phyloP scores from a whole-genome alignment of 306 rosid species.

The Vigna nakashimae region DNA sequence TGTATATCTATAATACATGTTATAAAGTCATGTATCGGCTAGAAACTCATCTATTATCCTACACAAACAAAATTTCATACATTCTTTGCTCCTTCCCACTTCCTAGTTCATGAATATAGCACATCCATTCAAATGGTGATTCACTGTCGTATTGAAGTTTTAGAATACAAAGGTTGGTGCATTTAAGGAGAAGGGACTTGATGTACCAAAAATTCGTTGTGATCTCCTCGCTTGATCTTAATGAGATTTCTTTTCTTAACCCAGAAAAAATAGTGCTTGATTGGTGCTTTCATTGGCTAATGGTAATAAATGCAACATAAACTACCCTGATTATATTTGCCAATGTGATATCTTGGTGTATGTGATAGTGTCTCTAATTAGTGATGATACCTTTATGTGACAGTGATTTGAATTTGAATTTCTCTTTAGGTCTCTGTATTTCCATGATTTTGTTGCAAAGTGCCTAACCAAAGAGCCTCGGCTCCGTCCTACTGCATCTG shows the following conservation, averaged over 20 bases:
- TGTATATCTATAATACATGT: background rate
- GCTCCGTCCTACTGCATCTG: constrained; percentile 88
- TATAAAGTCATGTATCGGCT: background rate
- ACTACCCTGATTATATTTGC: constrained; percentile 3
- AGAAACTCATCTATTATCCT: constrained; percentile 4
- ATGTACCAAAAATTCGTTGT: constrained; percentile 29
- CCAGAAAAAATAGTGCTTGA: background rate
- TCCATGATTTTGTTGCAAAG: constrained; percentile 98
- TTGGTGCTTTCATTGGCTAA: constrained; percentile 25
- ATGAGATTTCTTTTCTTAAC: background rate
- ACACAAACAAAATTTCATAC: background rate
- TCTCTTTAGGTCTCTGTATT: constrained; percentile 82
- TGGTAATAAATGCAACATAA: constrained; percentile 29
- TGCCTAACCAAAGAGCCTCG: constrained; percentile 98
- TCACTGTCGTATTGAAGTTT: background rate
- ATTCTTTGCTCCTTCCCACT: background rate
- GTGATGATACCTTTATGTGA: constrained; percentile 12
- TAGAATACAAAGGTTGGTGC: constrained; percentile 5
- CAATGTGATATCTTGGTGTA: constrained; percentile 27
- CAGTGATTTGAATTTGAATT: constrained; percentile 37
- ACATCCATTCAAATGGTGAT: constrained; percentile 34
- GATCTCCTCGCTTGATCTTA: constrained; percentile 18
- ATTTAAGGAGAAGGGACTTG: constrained; percentile 16
- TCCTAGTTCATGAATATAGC: background rate
- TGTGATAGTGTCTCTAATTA: constrained; percentile 19